Evolutionary conservation across 805 yeast genomes (phyloP), one percentile per base, ranked within the genome.

Genomic region (Candida endomychidarum): DNA sequence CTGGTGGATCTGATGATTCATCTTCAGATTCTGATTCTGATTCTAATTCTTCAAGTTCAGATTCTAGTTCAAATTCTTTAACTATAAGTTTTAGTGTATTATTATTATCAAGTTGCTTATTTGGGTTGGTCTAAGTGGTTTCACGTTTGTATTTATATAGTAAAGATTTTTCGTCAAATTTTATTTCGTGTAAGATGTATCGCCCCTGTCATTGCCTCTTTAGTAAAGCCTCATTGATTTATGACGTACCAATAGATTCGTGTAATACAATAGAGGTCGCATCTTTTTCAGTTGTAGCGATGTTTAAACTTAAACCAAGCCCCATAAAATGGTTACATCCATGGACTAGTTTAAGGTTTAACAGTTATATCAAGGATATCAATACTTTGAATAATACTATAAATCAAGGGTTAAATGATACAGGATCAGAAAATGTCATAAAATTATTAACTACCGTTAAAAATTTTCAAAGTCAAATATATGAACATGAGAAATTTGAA

Each of bases 401-500:
- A 11, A 21, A 17, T 21, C 19, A 29, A 15, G 21, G 22, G 5
- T 12, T 29, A 37, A 12, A 21, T 4, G 16, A 34, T 24, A 8
- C 25, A 5, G 26, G 22, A 10, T 26, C 17, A 14, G 38, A 35
- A 12, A 23, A 14, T 29, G 34, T 46, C 7, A 11, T 42, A 9
- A 28, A 21, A 6, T 30, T 63, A n/a, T 43, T 63, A 17, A 46
- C 37, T 8, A 53, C 58, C 4, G 60, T 63, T 42, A 43, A 49
- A 30, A 36, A 47, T 16, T 47, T 57, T 19, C 63, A 54, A 30
- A 32, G 34, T 12, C 32, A 46, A 9, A 41, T 48, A 3, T 30
- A 46, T 24, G 55, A 47, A 15, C 50, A 50, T 37, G 56, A 58
- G 37, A 57, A 57, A 43, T 50, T 57, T 36, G 45, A 46, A 8